Base-by-base conservation (phyloP, 441 rosid species). In the Populus hybrid region DNA sequence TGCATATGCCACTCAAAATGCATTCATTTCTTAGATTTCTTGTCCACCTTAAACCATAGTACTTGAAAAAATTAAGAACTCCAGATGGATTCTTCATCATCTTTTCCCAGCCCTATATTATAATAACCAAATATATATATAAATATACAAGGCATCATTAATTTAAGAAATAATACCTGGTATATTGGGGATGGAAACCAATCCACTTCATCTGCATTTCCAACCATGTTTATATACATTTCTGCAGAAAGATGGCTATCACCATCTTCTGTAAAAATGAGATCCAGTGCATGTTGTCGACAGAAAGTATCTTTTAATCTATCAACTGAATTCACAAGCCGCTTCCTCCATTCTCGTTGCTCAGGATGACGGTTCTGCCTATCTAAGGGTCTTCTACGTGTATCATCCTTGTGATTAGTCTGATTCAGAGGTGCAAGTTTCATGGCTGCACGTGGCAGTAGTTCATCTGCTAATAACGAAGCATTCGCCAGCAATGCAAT, bases 291-390 rank as follows among this genome's bases (percentile, higher is more conserved):
- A 90, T 97, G 99, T 73, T 90, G 99, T 72, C 89, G 95, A 83
- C 99, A 97, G 83, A 97, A 95, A 16, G 93, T 86, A 86, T 97
- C 94, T 83, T 92, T 93, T 75, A 97, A 83, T 74, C 93, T 89
- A 81, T 95, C 99, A 84, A 97, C 95, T 65, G 97, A 89, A 81
- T 85, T 78, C 57, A 85, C 88, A 77, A 97, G 96, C 80, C 93
- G 93, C 85, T 91, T 90, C 90, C 89, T 97, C 99, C 99, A 97
- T 88, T 97, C 99, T 82, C 98, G 90, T 81, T 93, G 99, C 83
- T 97, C 99, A 74, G 98, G 98, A 79, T 92, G 88, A 77, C 99
- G 99, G 76, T 89, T 97, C 84, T 95, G 97, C 87, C 95, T 91
- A 84, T 97, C 99, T 54, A 72, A 54, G 59, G 93, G 89, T 84